These are phyloP conservation scores for Senna siamea DNA, from an alignment of 306 rosid genomes.

Conservation along the genomic window DNA sequence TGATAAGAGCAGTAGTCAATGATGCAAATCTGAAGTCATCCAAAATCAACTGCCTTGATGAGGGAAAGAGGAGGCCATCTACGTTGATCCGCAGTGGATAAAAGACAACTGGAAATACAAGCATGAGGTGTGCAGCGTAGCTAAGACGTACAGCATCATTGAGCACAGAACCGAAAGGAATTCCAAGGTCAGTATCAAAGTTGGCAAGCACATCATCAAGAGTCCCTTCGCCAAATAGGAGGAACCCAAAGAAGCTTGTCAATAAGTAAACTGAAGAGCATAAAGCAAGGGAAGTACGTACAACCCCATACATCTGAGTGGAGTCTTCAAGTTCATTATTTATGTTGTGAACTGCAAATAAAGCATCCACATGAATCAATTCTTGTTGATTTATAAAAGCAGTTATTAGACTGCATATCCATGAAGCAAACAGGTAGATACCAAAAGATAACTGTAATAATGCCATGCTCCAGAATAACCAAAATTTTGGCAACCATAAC, in stretches of 20 bases:
- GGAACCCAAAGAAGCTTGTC: slow-evolving; percentile 91
- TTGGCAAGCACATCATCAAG: slow-evolving; percentile 87
- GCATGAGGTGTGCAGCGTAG: slow-evolving; percentile 93
- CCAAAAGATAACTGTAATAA: slow-evolving; percentile 29
- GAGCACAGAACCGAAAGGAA: slow-evolving; percentile 68
- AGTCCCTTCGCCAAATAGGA: slow-evolving; percentile 83
- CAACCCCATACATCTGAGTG: slow-evolving; percentile 66
- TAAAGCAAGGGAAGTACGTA: slow-evolving; percentile 63
- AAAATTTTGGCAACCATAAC: slow-evolving; percentile 8
- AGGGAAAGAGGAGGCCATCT: slow-evolving; percentile 76
- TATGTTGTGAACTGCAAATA: slow-evolving; percentile 78
- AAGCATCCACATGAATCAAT: slow-evolving; percentile 28
- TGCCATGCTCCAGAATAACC: slow-evolving; percentile 12
- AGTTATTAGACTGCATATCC: slow-evolving; percentile 4
- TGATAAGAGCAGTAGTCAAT: slow-evolving; percentile 49
- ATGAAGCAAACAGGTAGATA: slow-evolving; percentile 4
- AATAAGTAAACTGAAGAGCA: slow-evolving; percentile 81
- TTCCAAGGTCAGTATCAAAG: slow-evolving; percentile 82
- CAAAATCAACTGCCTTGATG: slow-evolving; percentile 66
- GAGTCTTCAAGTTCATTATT: slow-evolving; percentile 82
- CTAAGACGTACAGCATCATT: slow-evolving; percentile 82
- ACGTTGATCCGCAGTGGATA: slow-evolving; percentile 73
- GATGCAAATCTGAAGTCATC: slow-evolving; percentile 69
- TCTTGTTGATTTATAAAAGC: background rate
- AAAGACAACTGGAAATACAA: slow-evolving; percentile 86